A percentile compares a stretch with the other conserved stretches of the same genome.
Evolutionary conservation across 805 yeast species (phyloP).

Genomic region (Metschnikowia reukaufii): DNA sequence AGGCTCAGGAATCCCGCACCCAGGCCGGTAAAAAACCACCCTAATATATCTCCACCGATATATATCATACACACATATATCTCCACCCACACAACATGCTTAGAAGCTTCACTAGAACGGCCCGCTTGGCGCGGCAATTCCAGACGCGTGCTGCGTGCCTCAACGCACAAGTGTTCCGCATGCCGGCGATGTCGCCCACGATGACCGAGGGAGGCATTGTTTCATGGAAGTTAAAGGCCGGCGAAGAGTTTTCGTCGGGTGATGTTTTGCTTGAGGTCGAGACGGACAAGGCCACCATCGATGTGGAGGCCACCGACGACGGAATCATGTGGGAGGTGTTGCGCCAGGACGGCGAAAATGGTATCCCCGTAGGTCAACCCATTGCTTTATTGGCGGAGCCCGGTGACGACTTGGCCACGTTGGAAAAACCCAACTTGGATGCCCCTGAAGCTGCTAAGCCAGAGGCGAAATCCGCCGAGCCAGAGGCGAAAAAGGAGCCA

Average conservation of each 20-base stretch:
- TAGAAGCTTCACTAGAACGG: constrained; percentile 19
- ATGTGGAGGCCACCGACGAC: constrained; percentile 88
- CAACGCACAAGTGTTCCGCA: constrained; percentile 58
- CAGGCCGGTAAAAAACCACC: not conserved
- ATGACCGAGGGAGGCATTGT: constrained; percentile 96
- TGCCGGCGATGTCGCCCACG: constrained; percentile 99
- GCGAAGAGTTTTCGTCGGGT: constrained; percentile 74
- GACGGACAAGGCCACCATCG: constrained; percentile 81
- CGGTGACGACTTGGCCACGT: constrained; percentile 71
- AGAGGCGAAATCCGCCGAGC: too few species aligned
- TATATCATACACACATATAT: not conserved
- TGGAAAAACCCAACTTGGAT: constrained; percentile 55
- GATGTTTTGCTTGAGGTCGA: constrained; percentile 82
- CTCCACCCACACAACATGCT: constrained; percentile 20
- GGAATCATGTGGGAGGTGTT: constrained; percentile 81
- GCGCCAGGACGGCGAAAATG: constrained; percentile 71
- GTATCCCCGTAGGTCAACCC: constrained; percentile 80
- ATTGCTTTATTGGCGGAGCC: constrained; percentile 89
- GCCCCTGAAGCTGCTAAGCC: constrained; percentile 11
- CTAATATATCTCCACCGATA: not conserved
- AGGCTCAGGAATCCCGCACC: constrained; percentile 6
- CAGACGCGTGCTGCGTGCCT: constrained; percentile 24
- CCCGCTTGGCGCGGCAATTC: constrained; percentile 26
- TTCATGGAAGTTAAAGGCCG: constrained; percentile 77
- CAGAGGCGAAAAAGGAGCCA: constrained; percentile 11